Conservation (phyloP, 768 basidiomycete genomes). For the Leccinellum rugosiceps region DNA sequence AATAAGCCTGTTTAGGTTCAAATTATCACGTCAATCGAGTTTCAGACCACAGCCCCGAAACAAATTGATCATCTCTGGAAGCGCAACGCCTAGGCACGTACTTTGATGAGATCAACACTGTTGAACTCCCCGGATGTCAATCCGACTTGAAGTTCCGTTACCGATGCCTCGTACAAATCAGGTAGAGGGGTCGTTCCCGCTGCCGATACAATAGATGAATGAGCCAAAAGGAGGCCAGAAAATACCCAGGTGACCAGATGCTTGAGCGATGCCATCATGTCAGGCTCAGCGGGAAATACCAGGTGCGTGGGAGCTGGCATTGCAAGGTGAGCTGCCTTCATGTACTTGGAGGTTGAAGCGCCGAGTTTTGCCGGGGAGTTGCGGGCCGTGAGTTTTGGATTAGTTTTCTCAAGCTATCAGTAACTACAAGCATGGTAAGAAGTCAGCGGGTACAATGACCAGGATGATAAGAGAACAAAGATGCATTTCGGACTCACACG, state of each 20-base stretch:
- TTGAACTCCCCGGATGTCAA: constrained; percentile 35
- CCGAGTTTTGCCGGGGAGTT: neutral
- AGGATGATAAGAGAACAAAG: neutral
- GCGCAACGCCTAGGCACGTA: constrained; percentile 5
- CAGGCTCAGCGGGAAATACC: neutral
- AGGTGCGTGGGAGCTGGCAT: neutral
- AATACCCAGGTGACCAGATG: constrained; percentile 8
- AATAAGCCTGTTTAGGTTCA: constrained; percentile 34
- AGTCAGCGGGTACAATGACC: constrained; percentile 7
- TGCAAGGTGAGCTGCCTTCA: neutral
- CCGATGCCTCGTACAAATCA: constrained; percentile 40
- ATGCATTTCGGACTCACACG: neutral
- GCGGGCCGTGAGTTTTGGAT: neutral
- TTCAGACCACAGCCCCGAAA: neutral
- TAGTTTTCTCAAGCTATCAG: constrained; percentile 8
- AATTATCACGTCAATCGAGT: neutral
- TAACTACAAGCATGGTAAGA: neutral
- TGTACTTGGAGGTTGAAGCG: neutral
- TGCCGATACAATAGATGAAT: constrained; percentile 9
- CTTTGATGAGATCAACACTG: constrained; percentile 42
- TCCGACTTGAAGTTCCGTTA: constrained; percentile 38
- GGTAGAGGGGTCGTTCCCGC: constrained; percentile 26
- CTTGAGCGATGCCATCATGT: constrained; percentile 4
- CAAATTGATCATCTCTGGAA: neutral
- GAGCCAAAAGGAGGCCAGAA: constrained; percentile 2